These are phyloP conservation scores for Trichophyton schoenleinii DNA, from an alignment of 2,329 filamentous ascomycete species.

Conservation along the genomic window DNA sequence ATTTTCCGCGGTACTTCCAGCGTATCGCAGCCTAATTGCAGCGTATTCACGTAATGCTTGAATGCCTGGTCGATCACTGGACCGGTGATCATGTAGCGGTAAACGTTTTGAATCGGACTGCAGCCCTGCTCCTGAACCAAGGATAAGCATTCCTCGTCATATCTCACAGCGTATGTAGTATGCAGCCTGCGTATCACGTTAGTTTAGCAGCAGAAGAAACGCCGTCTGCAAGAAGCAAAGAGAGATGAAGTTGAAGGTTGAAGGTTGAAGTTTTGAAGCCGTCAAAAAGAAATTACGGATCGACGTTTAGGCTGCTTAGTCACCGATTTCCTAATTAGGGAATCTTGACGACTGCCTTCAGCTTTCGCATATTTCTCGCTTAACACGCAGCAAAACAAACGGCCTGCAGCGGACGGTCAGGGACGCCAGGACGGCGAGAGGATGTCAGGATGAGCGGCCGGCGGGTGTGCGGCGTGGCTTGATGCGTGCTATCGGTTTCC, in stretches of 20 bases:
- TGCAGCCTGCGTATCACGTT: not conserved
- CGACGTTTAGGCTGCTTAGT: not conserved
- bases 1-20: no score
- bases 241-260: not conserved
- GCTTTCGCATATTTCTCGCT: not conserved
- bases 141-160: not conserved
- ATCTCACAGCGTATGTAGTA: not conserved
- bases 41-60: no score
- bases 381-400: not conserved
- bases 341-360: slow-evolving; percentile 23
- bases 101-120: not conserved
- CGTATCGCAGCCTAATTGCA: no score
- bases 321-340: not conserved
- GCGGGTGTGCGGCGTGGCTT: no score
- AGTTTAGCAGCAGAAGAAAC: not conserved
- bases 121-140: not conserved
- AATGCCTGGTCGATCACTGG: not conserved
- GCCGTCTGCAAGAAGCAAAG: no score
- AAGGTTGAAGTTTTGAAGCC: not conserved
- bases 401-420: no score
- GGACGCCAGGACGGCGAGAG: no score
- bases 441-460: no score
- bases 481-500: no score
- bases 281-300: not conserved
- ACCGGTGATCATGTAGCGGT: not conserved